phyloP scores from a whole-genome alignment of 2,329 filamentous ascomycete species.

The Metarhizium robertsii region DNA sequence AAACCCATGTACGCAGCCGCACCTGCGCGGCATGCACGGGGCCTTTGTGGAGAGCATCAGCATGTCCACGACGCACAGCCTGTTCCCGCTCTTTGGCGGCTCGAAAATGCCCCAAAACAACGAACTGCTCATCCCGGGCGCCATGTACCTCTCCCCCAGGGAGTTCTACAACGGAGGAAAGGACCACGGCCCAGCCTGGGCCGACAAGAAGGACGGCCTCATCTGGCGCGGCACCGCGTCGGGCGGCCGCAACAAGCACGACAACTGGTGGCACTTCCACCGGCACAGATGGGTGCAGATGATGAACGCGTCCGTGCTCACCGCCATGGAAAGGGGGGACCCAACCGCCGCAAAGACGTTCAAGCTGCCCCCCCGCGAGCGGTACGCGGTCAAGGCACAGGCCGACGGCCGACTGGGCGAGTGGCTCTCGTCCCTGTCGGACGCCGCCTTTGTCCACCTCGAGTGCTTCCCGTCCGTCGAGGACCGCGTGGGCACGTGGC shows the following conservation, averaged over 20 bases:
- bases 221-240: constrained; percentile 52
- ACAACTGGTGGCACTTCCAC: constrained; percentile 52
- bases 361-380: too few species aligned
- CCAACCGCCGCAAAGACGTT: not conserved
- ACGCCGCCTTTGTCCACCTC: too few species aligned
- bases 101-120: constrained; percentile 51
- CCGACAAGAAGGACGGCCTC: constrained; percentile 36
- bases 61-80: constrained; percentile 37
- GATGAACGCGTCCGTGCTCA: constrained; percentile 46
- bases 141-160: constrained; percentile 48
- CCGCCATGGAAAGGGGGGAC: constrained; percentile 14
- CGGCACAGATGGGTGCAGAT: constrained; percentile 45
- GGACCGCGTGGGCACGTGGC: too few species aligned
- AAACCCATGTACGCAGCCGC: constrained; percentile 46
- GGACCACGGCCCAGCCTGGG: constrained; percentile 40
- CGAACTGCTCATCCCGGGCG: constrained; percentile 52
- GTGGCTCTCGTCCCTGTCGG: too few species aligned
- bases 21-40: constrained; percentile 36
- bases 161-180: constrained; percentile 40
- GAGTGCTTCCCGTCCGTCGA: too few species aligned
- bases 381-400: too few species aligned
- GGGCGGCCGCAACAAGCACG: constrained; percentile 33
- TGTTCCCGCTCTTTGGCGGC: constrained; percentile 49
- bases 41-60: constrained; percentile 43
- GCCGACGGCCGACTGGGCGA: too few species aligned